Evolutionary conservation across 2,329 filamentous ascomycete genomes (phyloP).

Genomic region (Aspergillus calidoustus): DNA sequence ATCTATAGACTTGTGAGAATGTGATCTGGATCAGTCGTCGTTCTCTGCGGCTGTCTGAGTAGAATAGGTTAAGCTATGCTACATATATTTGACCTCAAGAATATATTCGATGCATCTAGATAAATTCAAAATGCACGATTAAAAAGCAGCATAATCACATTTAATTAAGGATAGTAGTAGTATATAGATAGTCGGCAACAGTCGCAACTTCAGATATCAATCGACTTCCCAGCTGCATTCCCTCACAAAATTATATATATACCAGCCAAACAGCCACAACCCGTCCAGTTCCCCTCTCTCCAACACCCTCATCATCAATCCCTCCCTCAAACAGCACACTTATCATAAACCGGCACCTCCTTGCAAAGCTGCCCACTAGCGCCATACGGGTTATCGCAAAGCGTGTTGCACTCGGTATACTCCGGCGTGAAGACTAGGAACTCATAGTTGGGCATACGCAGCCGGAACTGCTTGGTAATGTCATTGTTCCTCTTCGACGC

Average conservation of each 20-base stretch:
- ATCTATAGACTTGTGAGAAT: background rate
- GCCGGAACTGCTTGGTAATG: slow-evolving; percentile 41
- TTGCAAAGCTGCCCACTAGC: slow-evolving; percentile 38
- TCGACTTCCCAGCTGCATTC: background rate
- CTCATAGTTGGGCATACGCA: slow-evolving; percentile 43
- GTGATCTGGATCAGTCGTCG: background rate
- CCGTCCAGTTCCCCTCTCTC: background rate
- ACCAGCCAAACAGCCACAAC: background rate
- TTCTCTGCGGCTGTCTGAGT: background rate
- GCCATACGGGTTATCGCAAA: slow-evolving; percentile 40
- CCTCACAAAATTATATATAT: background rate
- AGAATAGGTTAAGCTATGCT: background rate
- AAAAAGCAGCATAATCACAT: background rate
- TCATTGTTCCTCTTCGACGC: slow-evolving; percentile 37
- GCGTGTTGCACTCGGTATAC: slow-evolving; percentile 40
- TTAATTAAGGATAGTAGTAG: background rate
- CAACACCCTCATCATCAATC: background rate
- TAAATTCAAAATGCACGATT: no score
- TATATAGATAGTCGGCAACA: background rate
- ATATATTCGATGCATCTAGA: no score
- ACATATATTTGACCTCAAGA: no score
- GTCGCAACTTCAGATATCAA: no score
- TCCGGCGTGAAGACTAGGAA: slow-evolving; percentile 46
- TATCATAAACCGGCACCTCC: slow-evolving; percentile 38
- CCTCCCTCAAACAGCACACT: slow-evolving; percentile 32